Percentiles rank a stretch among this genome's conserved stretches.
Conservation (phyloP, 2,329 filamentous ascomycete genomes). For the Aspergillus sergii region DNA sequence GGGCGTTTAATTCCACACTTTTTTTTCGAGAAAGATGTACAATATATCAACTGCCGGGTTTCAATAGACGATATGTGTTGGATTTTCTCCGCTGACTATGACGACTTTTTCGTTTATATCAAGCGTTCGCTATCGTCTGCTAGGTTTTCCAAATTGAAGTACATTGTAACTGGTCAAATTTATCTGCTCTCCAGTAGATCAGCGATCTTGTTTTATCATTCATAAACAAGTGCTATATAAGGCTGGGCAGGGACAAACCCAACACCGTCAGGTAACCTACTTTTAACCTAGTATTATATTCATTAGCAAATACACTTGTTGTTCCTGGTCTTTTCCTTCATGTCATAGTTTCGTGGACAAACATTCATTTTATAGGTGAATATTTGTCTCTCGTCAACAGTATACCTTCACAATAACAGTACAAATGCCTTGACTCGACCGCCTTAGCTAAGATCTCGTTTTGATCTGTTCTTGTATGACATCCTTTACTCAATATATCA, state of each 20-base stretch:
- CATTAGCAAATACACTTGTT: too few relatives aligned
- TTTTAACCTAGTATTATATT: too few relatives aligned
- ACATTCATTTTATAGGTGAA: not conserved
- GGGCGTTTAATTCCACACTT: constrained; percentile 28
- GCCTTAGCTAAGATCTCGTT: not conserved
- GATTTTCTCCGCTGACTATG: not conserved
- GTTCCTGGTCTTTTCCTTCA: not conserved
- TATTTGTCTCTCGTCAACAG: not conserved
- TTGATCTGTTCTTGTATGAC: not conserved
- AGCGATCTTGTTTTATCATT: too few relatives aligned
- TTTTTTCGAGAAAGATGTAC: constrained; percentile 18
- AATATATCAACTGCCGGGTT: constrained; percentile 10
- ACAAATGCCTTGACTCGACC: not conserved
- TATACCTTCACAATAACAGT: too few relatives aligned
- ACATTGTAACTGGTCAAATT: too few relatives aligned
- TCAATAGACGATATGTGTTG: not conserved
- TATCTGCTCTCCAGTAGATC: too few relatives aligned
- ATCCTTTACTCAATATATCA: not conserved
- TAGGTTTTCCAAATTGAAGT: too few relatives aligned
- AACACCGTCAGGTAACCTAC: too few relatives aligned
- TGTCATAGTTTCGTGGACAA: not conserved
- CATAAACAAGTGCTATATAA: too few relatives aligned
- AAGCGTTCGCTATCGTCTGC: too few relatives aligned
- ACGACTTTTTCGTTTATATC: too few relatives aligned
- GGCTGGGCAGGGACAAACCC: too few relatives aligned